Conservation (phyloP, 306 rosid species). For the Prunus kanzakura region DNA sequence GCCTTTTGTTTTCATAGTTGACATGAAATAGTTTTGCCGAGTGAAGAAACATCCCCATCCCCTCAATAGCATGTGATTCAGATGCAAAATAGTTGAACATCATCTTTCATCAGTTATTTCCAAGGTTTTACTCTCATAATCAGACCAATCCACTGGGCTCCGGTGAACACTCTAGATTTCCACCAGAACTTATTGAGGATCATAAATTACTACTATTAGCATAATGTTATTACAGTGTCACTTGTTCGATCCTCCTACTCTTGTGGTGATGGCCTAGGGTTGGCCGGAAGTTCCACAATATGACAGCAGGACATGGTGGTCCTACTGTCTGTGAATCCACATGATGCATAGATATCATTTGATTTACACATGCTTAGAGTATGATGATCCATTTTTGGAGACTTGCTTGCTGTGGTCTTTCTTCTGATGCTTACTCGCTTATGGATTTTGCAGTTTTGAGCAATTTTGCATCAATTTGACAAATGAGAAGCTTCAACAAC, state of each 20-base stretch:
- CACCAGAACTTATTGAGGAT: background rate
- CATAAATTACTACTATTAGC: background rate
- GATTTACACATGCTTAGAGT: background rate
- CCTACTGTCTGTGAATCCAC: background rate
- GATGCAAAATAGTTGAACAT: background rate
- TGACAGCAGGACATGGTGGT: slow-evolving; percentile 1
- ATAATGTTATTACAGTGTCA: background rate
- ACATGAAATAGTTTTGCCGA: slow-evolving; percentile 21
- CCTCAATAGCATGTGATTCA: background rate
- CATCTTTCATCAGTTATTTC: background rate
- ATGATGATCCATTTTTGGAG: background rate
- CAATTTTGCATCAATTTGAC: slow-evolving; percentile 98
- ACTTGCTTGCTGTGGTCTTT: slow-evolving; percentile 1
- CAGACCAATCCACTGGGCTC: slow-evolving; percentile 1
- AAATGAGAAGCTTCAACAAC: slow-evolving; percentile 99
- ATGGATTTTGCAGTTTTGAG: slow-evolving; percentile 73
- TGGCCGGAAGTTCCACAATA: background rate
- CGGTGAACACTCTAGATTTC: background rate
- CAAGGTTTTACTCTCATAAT: background rate
- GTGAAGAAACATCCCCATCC: background rate
- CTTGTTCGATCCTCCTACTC: background rate
- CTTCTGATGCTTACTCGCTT: slow-evolving; percentile 18
- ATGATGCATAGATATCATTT: background rate
- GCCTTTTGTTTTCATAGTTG: slow-evolving; percentile 45
- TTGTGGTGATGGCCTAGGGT: slow-evolving; percentile 1